phyloP scores from a whole-genome alignment of 164 flowering plant genomes.

The Amborella trichopoda region DNA sequence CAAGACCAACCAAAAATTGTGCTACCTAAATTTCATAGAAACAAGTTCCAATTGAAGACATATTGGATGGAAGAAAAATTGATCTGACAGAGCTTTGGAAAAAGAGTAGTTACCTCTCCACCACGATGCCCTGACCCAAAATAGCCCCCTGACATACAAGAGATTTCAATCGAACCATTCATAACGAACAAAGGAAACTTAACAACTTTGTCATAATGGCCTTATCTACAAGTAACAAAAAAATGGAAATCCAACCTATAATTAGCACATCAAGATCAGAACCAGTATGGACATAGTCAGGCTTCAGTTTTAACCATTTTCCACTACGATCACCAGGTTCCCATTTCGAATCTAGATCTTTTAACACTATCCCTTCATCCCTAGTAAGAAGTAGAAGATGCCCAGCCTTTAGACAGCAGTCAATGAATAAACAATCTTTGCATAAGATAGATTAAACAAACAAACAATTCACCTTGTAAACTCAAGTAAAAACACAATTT shows the following conservation, averaged over 20 bases:
- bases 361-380: conserved; percentile 92
- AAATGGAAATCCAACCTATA: conserved; percentile 38
- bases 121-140: conserved; percentile 97
- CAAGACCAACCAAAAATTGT: conserved; percentile 91
- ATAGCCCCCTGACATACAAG: conserved; percentile 88
- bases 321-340: conserved; percentile 96
- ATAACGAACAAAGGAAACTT: no score
- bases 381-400: conserved; percentile 19
- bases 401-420: no score
- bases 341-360: conserved; percentile 97
- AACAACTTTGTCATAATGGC: no score
- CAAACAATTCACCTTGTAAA: no score
- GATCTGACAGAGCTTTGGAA: not conserved
- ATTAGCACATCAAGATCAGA: conserved; percentile 90
- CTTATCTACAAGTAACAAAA: not conserved
- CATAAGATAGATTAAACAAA: no score
- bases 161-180: no score
- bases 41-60: not conserved
- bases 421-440: no score
- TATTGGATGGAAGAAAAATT: conserved; percentile 1
- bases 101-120: conserved; percentile 48
- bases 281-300: conserved; percentile 76
- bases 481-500: no score
- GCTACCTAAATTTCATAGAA: conserved; percentile 42
- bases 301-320: conserved; percentile 97